These are phyloP conservation scores for Glonium stellatum DNA, from an alignment of 495 filamentous ascomycete species.

Conservation along the genomic window DNA sequence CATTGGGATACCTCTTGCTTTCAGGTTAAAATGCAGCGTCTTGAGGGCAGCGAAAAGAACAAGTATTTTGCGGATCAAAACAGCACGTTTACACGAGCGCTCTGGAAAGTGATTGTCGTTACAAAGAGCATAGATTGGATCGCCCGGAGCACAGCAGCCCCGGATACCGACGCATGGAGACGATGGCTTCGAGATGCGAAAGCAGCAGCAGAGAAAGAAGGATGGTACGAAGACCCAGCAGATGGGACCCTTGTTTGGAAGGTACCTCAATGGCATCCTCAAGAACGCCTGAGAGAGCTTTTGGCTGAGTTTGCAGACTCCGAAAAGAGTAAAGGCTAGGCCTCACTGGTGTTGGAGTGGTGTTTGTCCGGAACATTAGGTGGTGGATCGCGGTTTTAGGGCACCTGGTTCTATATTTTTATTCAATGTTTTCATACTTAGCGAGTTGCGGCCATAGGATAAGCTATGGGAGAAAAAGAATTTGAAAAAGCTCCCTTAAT, in stretches of 20 bases:
- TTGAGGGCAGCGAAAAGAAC: slow-evolving; percentile 24
- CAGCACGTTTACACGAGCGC: slow-evolving; percentile 37
- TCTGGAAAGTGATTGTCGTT: slow-evolving; percentile 41
- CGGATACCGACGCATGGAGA: slow-evolving; percentile 37
- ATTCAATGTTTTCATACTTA: too few species aligned
- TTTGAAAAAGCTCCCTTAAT: too few species aligned
- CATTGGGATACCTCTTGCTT: slow-evolving; percentile 41
- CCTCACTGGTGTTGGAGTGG: too few species aligned
- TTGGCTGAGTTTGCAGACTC: slow-evolving; percentile 1
- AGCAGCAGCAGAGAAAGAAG: slow-evolving; percentile 4
- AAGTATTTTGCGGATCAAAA: slow-evolving; percentile 18
- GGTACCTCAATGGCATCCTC: slow-evolving; percentile 25
- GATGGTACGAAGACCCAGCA: not conserved
- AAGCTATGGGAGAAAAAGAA: too few species aligned
- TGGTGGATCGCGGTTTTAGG: too few species aligned
- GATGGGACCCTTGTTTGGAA: slow-evolving; percentile 18
- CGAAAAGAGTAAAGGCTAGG: too few species aligned
- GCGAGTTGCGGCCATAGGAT: too few species aligned
- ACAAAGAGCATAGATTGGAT: slow-evolving; percentile 39
- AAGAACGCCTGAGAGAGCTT: slow-evolving; percentile 5
- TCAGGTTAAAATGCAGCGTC: slow-evolving; percentile 27
- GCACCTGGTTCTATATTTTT: too few species aligned
- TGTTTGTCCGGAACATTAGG: too few species aligned
- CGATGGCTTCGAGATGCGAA: slow-evolving; percentile 36
- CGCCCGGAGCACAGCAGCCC: slow-evolving; percentile 29